These are phyloP conservation scores for Postia placenta DNA, from an alignment of 768 basidiomycete species.

Conservation along the genomic window DNA sequence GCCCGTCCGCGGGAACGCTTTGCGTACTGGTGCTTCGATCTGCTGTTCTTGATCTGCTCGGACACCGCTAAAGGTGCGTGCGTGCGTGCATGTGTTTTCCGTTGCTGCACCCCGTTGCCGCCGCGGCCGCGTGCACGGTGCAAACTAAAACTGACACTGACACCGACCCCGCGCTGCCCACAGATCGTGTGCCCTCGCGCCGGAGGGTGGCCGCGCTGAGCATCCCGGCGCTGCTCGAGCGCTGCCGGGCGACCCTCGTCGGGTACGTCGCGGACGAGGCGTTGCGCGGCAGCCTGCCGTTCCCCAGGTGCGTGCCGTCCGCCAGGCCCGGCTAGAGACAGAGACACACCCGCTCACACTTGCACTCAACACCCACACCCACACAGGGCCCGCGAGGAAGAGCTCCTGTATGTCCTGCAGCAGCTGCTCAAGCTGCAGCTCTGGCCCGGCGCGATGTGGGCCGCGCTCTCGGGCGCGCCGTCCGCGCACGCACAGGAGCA, in stretches of 20 bases:
- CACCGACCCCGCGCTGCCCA: not conserved
- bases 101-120: not conserved
- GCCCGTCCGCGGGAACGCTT: conserved; percentile 75
- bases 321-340: too few relatives aligned
- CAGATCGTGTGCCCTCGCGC: conserved; percentile 58
- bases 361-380: too few relatives aligned
- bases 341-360: too few relatives aligned
- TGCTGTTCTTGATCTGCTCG: conserved; percentile 78
- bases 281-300: conserved; percentile 82
- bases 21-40: conserved; percentile 89
- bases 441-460: conserved; percentile 74
- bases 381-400: conserved; percentile 77
- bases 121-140: not conserved
- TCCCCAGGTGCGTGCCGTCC: conserved; percentile 56
- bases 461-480: conserved; percentile 63
- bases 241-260: conserved; percentile 65
- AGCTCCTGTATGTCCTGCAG: conserved; percentile 76
- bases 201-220: conserved; percentile 68
- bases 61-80: conserved; percentile 51
- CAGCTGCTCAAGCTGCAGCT: conserved; percentile 70
- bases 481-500: conserved; percentile 45
- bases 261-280: conserved; percentile 81
- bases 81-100: not conserved
- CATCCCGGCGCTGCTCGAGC: conserved; percentile 65
- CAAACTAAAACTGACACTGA: conserved; percentile 1